A percentile compares a stretch with the other conserved stretches of the same genome.
Evolutionary conservation across 2,329 filamentous ascomycete species (phyloP).

Genomic region (Aspergillus ibericus): DNA sequence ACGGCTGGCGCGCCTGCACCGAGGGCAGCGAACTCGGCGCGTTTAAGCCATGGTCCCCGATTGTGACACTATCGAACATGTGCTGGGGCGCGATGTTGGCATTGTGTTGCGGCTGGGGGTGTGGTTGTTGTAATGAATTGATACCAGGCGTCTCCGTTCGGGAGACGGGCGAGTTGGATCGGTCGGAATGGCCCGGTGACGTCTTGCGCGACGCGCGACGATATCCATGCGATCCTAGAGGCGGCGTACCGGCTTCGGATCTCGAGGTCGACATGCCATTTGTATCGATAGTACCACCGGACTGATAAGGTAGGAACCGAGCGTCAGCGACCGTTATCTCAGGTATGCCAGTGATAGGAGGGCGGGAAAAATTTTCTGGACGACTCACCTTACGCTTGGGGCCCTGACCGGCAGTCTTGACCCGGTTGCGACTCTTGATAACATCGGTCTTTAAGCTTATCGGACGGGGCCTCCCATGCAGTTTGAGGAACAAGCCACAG

Average conservation of each 20-base stretch:
- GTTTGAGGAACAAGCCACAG: conserved; percentile 94
- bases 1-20: conserved; percentile 57
- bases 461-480: conserved; percentile 88
- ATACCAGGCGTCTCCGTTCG: conserved; percentile 76
- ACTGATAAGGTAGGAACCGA: conserved; percentile 32
- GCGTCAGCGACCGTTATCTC: conserved; percentile 27
- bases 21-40: conserved; percentile 50
- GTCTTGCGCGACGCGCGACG: conserved; percentile 70
- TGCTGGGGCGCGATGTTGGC: conserved; percentile 71
- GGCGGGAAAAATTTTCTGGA: conserved; percentile 25
- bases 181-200: conserved; percentile 70
- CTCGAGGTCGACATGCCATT: conserved; percentile 61
- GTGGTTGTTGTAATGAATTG: conserved; percentile 40
- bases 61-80: conserved; percentile 70
- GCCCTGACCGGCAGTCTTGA: conserved; percentile 81
- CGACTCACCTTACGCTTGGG: conserved; percentile 76
- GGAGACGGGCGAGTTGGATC: conserved; percentile 74
- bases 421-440: conserved; percentile 97
- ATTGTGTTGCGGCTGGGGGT: conserved; percentile 62
- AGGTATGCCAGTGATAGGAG: conserved; percentile 7
- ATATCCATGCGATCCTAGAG: conserved; percentile 58
- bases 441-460: conserved; percentile 98
- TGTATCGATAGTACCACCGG: conserved; percentile 46
- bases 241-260: conserved; percentile 57
- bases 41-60: conserved; percentile 71